Conservation (phyloP, 2,329 filamentous ascomycete genomes). For the Calonectria montana region DNA sequence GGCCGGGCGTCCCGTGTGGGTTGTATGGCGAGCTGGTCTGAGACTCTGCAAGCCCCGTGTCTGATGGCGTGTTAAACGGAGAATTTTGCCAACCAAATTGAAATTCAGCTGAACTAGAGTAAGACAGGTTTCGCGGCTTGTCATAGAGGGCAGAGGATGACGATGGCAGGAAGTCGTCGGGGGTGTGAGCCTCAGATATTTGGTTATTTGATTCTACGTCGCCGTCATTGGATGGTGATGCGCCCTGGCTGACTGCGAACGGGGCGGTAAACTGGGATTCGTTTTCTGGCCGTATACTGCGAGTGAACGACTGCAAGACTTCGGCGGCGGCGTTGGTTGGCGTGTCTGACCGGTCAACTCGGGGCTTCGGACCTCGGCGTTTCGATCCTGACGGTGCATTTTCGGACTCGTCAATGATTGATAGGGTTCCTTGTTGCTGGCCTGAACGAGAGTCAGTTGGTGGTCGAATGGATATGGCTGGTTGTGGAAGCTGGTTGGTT, state of each 20-base stretch:
- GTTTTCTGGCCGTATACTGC: neutral
- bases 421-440: neutral
- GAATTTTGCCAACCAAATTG: neutral
- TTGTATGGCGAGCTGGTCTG: neutral
- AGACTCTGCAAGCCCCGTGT: neutral
- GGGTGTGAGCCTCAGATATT: neutral
- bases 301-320: slow-evolving; percentile 20
- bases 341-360: slow-evolving; percentile 11
- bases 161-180: neutral
- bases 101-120: neutral
- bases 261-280: neutral
- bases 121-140: neutral
- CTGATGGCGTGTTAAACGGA: neutral
- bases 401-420: slow-evolving; percentile 27
- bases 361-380: neutral
- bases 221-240: neutral
- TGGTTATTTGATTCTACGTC: neutral
- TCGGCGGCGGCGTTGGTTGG: slow-evolving; percentile 17
- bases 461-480: neutral
- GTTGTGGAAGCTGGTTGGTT: too few species aligned
- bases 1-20: neutral
- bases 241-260: neutral
- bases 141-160: neutral
- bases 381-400: neutral
- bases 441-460: neutral